phyloP scores from a whole-genome alignment of 108 stramenopile species.

The Pseudonitzschia multiseries region DNA sequence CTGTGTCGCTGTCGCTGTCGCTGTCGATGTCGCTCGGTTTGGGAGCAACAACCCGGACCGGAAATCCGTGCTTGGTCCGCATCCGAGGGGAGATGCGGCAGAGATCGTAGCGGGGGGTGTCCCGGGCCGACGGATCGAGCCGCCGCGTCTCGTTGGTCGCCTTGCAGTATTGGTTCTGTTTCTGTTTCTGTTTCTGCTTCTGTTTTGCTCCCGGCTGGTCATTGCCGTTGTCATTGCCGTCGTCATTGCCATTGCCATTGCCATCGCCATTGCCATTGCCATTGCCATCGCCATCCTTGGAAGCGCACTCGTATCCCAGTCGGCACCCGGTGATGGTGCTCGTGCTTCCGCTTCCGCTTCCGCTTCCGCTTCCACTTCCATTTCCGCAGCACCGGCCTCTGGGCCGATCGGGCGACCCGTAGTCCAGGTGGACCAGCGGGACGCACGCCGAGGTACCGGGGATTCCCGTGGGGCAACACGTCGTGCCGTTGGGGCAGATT shows the following conservation, averaged over 20 bases:
- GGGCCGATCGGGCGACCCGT: background rate
- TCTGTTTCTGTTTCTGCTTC: no score
- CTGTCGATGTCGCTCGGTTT: no score
- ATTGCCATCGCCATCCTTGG: background rate
- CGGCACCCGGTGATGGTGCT: background rate
- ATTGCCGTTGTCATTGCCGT: background rate
- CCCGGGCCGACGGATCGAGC: background rate
- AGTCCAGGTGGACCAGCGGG: background rate
- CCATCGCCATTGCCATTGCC: background rate
- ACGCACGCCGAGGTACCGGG: background rate
- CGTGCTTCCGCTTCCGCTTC: background rate
- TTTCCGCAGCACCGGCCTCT: background rate
- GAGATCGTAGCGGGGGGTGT: slow-evolving; percentile 32
- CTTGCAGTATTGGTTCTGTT: slow-evolving; percentile 3
- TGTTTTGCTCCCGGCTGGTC: no score
- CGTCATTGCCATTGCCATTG: background rate
- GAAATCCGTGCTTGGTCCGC: slow-evolving; percentile 20
- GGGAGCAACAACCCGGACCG: slow-evolving; percentile 1
- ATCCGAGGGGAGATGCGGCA: slow-evolving; percentile 20
- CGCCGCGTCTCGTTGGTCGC: background rate
- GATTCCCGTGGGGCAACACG: slow-evolving; percentile 28
- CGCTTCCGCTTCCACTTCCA: slow-evolving; percentile 7
- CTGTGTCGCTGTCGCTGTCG: no score
- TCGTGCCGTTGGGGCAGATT: slow-evolving; percentile 35
- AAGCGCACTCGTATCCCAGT: background rate